These are phyloP conservation scores for Laguncularia racemosa DNA, from an alignment of 345 rosid species.

Conservation along the genomic window DNA sequence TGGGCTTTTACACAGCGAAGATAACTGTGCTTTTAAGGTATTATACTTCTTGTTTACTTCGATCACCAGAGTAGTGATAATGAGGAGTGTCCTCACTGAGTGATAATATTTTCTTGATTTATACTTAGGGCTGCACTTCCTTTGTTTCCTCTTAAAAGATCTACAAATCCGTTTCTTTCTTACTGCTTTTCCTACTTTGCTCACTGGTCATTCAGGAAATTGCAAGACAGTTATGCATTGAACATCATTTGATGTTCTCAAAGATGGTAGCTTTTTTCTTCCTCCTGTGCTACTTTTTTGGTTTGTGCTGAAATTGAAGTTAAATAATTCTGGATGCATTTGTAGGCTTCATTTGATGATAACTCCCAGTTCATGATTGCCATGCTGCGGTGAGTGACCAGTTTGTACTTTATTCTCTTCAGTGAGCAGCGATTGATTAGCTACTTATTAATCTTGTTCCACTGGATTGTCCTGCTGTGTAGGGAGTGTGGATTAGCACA, in stretches of 20 bases:
- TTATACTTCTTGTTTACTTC: neutral
- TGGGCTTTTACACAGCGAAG: conserved; percentile 85
- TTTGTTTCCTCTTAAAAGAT: neutral
- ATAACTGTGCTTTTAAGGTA: conserved; percentile 78
- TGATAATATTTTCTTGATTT: too few species aligned
- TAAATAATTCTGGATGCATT: conserved; percentile 11
- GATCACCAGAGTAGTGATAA: neutral
- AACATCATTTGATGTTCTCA: conserved; percentile 73
- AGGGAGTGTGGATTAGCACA: conserved; percentile 98
- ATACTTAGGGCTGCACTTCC: neutral
- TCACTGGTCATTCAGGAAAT: conserved; percentile 50
- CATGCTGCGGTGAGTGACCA: conserved; percentile 57
- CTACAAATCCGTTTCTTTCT: neutral
- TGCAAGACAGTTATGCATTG: conserved; percentile 80
- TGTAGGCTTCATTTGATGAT: conserved; percentile 90
- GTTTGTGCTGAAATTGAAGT: conserved; percentile 1
- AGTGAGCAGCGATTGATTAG: neutral
- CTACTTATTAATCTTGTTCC: conserved; percentile 4
- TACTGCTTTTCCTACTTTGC: conserved; percentile 8
- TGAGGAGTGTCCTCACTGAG: too few species aligned
- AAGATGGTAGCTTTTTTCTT: conserved; percentile 51
- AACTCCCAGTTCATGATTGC: conserved; percentile 81
- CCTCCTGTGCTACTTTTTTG: conserved; percentile 1
- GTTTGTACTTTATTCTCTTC: conserved; percentile 4
- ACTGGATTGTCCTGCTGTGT: conserved; percentile 15